Conservation (phyloP, 495 filamentous ascomycete species). For the Eremomyces bilateralis region DNA sequence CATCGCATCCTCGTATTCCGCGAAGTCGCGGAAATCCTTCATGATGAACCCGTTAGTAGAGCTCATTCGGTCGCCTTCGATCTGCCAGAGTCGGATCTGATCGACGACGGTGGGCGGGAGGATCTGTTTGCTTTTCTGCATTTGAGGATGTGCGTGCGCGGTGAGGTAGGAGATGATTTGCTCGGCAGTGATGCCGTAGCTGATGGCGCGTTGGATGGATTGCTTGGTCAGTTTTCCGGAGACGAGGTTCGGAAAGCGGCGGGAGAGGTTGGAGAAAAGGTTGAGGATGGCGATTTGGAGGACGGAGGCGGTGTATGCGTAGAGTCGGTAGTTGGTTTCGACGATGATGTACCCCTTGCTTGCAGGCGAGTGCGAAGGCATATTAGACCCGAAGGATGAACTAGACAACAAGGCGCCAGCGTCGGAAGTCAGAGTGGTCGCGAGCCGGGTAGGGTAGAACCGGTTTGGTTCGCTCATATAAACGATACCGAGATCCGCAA, state of each 20-base stretch:
- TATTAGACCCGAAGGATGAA: slow-evolving; percentile 15
- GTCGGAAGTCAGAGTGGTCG: slow-evolving; percentile 83
- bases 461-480: slow-evolving; percentile 33
- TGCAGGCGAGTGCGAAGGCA: slow-evolving; percentile 7
- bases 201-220: slow-evolving; percentile 67
- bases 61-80: slow-evolving; percentile 83
- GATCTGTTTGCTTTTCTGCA: slow-evolving; percentile 48
- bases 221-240: slow-evolving; percentile 71
- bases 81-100: slow-evolving; percentile 93
- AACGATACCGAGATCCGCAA: slow-evolving; percentile 80
- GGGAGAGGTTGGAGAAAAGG: slow-evolving; percentile 65
- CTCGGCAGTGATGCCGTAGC: slow-evolving; percentile 76
- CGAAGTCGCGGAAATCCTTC: slow-evolving; percentile 55
- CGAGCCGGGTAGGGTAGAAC: slow-evolving; percentile 87
- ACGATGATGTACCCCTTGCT: slow-evolving; percentile 73
- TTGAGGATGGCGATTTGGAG: slow-evolving; percentile 86
- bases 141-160: slow-evolving; percentile 79
- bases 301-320: slow-evolving; percentile 84
- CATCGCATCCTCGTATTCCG: slow-evolving; percentile 55
- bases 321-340: slow-evolving; percentile 97
- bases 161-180: slow-evolving; percentile 76
- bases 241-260: slow-evolving; percentile 80
- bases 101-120: slow-evolving; percentile 91
- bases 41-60: slow-evolving; percentile 66
- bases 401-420: slow-evolving; percentile 36